These are phyloP conservation scores for Solanum chacoense DNA, from an alignment of 305 asterid species.

Conservation along the genomic window DNA sequence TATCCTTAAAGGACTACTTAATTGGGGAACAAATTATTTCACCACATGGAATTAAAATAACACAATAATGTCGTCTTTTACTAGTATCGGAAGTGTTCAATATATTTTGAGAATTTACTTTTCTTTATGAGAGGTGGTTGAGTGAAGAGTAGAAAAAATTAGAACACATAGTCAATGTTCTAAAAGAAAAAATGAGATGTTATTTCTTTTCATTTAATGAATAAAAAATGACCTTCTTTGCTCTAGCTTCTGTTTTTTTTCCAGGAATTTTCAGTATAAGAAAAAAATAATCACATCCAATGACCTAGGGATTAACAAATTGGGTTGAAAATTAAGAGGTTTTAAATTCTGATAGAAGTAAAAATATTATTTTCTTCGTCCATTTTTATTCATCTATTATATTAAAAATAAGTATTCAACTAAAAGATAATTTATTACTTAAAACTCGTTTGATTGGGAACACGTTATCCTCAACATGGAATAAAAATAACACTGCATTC, in stretches of 20 bases:
- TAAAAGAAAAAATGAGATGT: neutral
- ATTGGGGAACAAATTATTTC: neutral
- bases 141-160: neutral
- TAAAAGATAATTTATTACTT: no score
- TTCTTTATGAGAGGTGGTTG: neutral
- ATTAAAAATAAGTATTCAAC: no score
- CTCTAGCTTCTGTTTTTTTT: no score
- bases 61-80: neutral
- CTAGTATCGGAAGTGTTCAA: neutral
- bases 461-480: neutral
- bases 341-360: neutral
- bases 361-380: no score
- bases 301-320: no score
- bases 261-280: neutral
- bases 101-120: neutral
- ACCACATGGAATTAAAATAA: no score
- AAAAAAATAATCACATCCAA: no score
- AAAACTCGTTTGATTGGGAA: no score
- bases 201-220: neutral
- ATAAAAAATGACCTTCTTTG: neutral
- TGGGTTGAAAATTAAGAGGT: no score
- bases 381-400: no score
- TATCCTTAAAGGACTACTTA: neutral
- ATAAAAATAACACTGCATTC: no score
- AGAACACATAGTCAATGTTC: neutral